A percentile compares a stretch with the other conserved stretches of the same genome.
These are phyloP conservation scores for Hymenoscyphus scutula DNA, from an alignment of 2,329 filamentous ascomycete genomes.

Conservation along the genomic window DNA sequence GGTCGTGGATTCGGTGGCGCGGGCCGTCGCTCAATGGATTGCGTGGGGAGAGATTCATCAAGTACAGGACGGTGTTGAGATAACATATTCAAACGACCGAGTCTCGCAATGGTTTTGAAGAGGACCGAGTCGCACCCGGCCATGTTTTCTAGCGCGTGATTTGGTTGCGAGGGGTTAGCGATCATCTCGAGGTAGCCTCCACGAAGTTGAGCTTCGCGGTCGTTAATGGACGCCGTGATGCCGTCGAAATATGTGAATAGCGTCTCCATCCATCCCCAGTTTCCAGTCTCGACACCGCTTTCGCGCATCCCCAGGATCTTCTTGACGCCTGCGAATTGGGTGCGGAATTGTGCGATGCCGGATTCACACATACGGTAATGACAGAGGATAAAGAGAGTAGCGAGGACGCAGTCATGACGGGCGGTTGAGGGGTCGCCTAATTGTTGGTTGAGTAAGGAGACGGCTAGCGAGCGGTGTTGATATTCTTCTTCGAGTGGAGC, in stretches of 20 bases:
- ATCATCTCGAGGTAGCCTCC: conserved; percentile 62
- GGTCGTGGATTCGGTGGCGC: conserved; percentile 34
- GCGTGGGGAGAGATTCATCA: conserved; percentile 41
- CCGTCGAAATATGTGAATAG: conserved; percentile 95
- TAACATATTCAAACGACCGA: conserved; percentile 81
- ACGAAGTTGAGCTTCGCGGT: conserved; percentile 79
- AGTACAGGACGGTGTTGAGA: conserved; percentile 65
- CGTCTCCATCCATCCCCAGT: conserved; percentile 86
- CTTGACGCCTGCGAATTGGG: conserved; percentile 88
- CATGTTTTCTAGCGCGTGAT: conserved; percentile 67
- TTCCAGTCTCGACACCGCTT: conserved; percentile 55
- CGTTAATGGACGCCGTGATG: conserved; percentile 87
- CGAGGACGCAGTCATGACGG: conserved; percentile 81
- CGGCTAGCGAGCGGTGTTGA: conserved; percentile 77
- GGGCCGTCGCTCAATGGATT: conserved; percentile 29
- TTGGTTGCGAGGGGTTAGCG: conserved; percentile 59
- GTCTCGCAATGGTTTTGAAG: conserved; percentile 80
- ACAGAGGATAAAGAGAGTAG: conserved; percentile 82
- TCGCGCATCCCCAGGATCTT: conserved; percentile 80
- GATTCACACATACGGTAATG: conserved; percentile 93
- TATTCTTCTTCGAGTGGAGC: conserved; percentile 72
- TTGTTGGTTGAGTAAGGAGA: conserved; percentile 79
- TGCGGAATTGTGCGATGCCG: conserved; percentile 88
- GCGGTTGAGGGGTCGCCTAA: conserved; percentile 73
- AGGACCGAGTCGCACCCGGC: conserved; percentile 83